Base-by-base conservation (phyloP, 805 yeast species). In the Wickerhamomyces ciferrii region DNA sequence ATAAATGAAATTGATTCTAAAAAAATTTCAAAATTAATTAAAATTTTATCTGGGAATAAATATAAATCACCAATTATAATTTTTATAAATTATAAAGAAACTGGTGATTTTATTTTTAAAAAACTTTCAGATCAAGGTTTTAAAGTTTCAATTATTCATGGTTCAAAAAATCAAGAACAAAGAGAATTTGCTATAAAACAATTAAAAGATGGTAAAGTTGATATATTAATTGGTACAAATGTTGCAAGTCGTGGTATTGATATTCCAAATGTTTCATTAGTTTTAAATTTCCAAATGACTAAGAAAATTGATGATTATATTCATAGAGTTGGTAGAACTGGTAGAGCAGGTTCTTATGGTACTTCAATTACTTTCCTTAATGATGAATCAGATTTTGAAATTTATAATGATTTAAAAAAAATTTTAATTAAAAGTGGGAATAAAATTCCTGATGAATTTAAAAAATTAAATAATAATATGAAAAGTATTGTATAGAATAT, bases 241-340 rank as follows among this genome's bases (percentile, higher is more conserved):
- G 89, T 92, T 21, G 97, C 97, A 0, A 96, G 96, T 3, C 78
- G 99, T 68, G 99, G 99, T 61, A 79, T 92, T 40, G 98, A 94
- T 64, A 82, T 92, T n/a, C 84, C 89, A 1, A 76, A 87, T 54
- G 96, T 92, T 8, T 79, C 94, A 0, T 62, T 91, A 32, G 98
- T 92, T 10, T 64, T 94, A 19, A 94, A 92, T 62, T 91, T 76
- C 59, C 96, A 92, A 55, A 84, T 91, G 91, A 69, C 90, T 10
- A 78, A 74, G 51, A 72, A 73, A 31, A 77, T 90, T 40, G 97
- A 90, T 51, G 91, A 85, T 48, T 92, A 90, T 56, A 78, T 92
- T 18, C 99, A 92, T 66, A 76, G 98, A 60, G 84, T 92, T 43
- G 99, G 99, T 47, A 81, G 99, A 67, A 92, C 99, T 0, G 99